Base-by-base conservation (phyloP, 2,329 filamentous ascomycete species). In the Colletotrichum noveboracense region DNA sequence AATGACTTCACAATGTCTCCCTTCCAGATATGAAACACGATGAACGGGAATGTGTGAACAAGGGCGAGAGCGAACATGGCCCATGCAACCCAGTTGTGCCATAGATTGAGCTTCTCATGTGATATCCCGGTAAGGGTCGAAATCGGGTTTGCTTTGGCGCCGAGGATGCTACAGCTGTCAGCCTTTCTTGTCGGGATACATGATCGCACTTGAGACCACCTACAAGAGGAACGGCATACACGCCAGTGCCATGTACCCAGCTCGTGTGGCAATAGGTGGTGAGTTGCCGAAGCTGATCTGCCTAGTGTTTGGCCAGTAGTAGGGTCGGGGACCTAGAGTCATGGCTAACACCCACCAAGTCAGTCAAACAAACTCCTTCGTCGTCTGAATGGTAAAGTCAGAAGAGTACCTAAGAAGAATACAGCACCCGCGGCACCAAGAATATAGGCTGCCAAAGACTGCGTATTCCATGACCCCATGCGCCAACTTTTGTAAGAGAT, bases 31-130 rank as follows among this genome's bases (percentile, higher is more conserved):
- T 91, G 85, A 76, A 86, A 89, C 1, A 92, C 83, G 71, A 92
- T 88, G 78, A 91, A 92, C 0, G 91, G 91, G 66, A 92, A 92
- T 0, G 90, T 92, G 78, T 93, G 91, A 7, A 92, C 78, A 6
- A 92, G 82, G 0, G 89, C 89, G 1, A 91, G 83, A 21, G 88
- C 83, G 72, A 91, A 91, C 84, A 91, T 90, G 36, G 88, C 89
- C 81, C 89, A 91, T 60, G 86, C 86, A 5, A 87, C 84, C 88
- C 88, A 91, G 65, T 86, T 85, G 78, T 91, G 89, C 79, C 89
- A 90, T n/a, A 89, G 81, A 71, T 91, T 89, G 3, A 92, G 85
- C 71, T 88, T 89, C 78, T 92, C 91, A 73, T 91, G 89, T 0
- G 89, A 87, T 13, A 91, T 84, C 1, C 90, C 90, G 0, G 90